A percentile compares a stretch with the other conserved stretches of the same genome.
These are phyloP conservation scores for Candida sithepensis DNA, from an alignment of 805 yeast species.

Conservation along the genomic window DNA sequence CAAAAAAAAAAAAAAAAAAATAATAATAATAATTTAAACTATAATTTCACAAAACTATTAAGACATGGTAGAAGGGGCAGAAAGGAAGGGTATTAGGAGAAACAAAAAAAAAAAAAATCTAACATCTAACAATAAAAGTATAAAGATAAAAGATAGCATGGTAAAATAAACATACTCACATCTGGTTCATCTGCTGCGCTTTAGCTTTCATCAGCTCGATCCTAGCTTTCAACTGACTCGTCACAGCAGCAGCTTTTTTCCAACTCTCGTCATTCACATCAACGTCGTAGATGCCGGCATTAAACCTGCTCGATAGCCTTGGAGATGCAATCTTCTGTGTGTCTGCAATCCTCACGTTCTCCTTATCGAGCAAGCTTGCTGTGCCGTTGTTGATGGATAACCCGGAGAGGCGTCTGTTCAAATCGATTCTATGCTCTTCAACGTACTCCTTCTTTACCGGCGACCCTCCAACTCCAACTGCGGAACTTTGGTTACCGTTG, in stretches of 20 bases:
- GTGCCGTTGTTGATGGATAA: constrained; percentile 24
- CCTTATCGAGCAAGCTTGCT: constrained; percentile 23
- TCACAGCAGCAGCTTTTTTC: constrained; percentile 88
- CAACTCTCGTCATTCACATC: constrained; percentile 66
- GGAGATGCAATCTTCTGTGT: not conserved
- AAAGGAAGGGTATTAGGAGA: too few relatives aligned
- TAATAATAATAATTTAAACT: too few relatives aligned
- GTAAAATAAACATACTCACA: too few relatives aligned
- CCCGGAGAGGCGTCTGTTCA: constrained; percentile 31
- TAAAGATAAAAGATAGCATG: too few relatives aligned
- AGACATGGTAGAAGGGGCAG: not conserved
- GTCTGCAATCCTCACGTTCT: constrained; percentile 9
- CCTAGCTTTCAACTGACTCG: constrained; percentile 78
- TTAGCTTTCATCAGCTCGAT: constrained; percentile 86
- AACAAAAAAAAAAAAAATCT: too few relatives aligned
- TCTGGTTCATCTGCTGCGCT: constrained; percentile 24
- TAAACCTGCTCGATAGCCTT: constrained; percentile 9
- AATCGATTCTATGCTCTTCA: constrained; percentile 18
- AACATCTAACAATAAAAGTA: too few relatives aligned
- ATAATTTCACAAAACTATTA: too few relatives aligned
- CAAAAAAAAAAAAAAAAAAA: too few relatives aligned
- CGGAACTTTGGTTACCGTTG: not conserved
- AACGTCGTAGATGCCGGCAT: constrained; percentile 29
- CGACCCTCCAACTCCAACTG: not conserved
- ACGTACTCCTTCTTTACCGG: not conserved